Evolutionary conservation across 1,139 yeast species (phyloP).

Genomic region (Pichia sp.): DNA sequence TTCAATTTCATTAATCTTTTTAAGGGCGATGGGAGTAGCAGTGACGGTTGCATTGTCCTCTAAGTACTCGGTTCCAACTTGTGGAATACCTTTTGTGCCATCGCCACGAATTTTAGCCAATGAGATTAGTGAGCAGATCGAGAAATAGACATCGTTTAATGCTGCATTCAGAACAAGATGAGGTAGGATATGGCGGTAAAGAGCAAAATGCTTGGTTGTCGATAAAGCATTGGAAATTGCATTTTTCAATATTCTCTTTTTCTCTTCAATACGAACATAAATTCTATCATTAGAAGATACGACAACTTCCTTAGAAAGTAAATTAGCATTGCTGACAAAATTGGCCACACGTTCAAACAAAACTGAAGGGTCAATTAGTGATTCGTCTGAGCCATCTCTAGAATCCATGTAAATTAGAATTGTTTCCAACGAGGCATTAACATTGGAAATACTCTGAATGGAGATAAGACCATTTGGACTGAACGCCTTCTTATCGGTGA

Average conservation of each 20-base stretch:
- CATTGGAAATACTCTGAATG: slow-evolving; percentile 40
- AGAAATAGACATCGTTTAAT: slow-evolving; percentile 66
- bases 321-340: slow-evolving; percentile 45
- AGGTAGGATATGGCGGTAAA: slow-evolving; percentile 64
- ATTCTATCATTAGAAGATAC: slow-evolving; percentile 28
- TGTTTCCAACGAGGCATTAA: slow-evolving; percentile 47
- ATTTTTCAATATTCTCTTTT: slow-evolving; percentile 40
- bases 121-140: slow-evolving; percentile 66
- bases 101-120: slow-evolving; percentile 47
- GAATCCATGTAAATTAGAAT: slow-evolving; percentile 37
- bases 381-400: slow-evolving; percentile 21
- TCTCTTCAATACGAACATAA: slow-evolving; percentile 18
- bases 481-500: slow-evolving; percentile 9
- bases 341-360: slow-evolving; percentile 54
- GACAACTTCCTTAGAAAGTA: slow-evolving; percentile 35
- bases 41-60: slow-evolving; percentile 12
- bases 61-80: neutral
- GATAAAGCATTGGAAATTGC: slow-evolving; percentile 75
- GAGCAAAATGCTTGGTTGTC: slow-evolving; percentile 70
- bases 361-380: slow-evolving; percentile 35
- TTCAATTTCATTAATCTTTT: neutral
- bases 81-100: slow-evolving; percentile 3
- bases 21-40: slow-evolving; percentile 14
- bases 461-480: slow-evolving; percentile 41
- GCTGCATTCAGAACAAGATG: slow-evolving; percentile 72